Evolutionary conservation across 208 protist genomes (phyloP), one percentile per base, ranked within the genome.

Genomic region (Trypanosoma platydactyli): DNA sequence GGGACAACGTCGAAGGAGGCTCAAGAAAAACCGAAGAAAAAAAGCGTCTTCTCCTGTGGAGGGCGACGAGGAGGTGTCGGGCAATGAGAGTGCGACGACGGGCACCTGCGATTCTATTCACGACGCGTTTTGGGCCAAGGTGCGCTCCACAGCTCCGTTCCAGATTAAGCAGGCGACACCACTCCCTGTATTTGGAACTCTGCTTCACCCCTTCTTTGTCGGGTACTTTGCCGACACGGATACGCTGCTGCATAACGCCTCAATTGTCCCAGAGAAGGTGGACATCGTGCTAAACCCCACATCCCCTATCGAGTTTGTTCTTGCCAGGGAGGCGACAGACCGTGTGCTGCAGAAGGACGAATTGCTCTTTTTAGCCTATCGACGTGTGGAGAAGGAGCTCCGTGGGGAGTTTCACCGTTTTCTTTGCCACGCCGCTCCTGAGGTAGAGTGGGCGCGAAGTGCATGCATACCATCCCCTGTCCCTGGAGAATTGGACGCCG

Each of bases 151-250:
- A n/a, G 29, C 71, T 16, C 87, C 83, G 9, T 92, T 95, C 60
- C 29, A 62, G 22, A 67, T 93, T 29, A 65, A 55, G 60, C 78
- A 85, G 54, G 90, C 83, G 6, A 89, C 82, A 15, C 90, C 90
- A 15, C 78, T 95, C 18, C 84, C 86, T 58, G 76, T 72, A 33
- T 94, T 88, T 55, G 90, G 90, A 5, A 83, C 87, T 5, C 70
- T 87, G 24, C 27, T 87, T 4, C 70, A 68, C 12, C 79, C 86
- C 2, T 93, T 87, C 53, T 86, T 92, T 62, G 62, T 94, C 22
- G 89, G 90, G 22, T 95, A 95, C 75, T 95, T 94, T 45, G 90
- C 87, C 13, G 90, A 95, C 57, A 66, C 91, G 44, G 68, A 90
- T 29, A 95, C 90, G n/a, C 65, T 95, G 27, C 73, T 95, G 60